Evolutionary conservation across 306 rosid species (phyloP), one percentile per base, ranked within the genome.

Genomic region (Hippophae gyantsensis): DNA sequence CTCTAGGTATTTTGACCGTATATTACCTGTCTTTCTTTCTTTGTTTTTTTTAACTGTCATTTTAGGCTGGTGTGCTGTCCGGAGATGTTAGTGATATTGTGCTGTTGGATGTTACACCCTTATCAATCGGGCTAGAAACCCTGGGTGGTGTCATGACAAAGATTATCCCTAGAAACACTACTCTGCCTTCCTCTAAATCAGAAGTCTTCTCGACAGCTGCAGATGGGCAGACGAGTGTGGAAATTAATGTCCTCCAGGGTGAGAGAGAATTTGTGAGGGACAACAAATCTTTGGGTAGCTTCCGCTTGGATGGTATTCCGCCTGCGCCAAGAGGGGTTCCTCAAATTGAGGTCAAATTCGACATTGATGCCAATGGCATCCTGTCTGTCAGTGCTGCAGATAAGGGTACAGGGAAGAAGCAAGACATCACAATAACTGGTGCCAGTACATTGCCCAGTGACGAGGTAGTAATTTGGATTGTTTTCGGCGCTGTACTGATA

Each of bases 291-390:
- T 88, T 92, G 38, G 96, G 99, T 48, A 92, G 96, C 69, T 92
- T 92, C 86, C 88, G 96, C 3, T 72, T 90, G 69, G 98, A 90
- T 27, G 98, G 98, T 48, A 90, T 90, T 56, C 95, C 96, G 0
- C 96, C 96, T 42, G 99, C 95, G 2, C 99, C 93, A 1, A 92
- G 96, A 3, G 99, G 99, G 50, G 96, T 85, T 61, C 99, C 99
- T 47, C 99, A 92, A 77, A 85, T 92, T 60, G 99, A 92, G 81
- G 99, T 92, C 67, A 92, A 92, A 56, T 92, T 87, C 3, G 99
- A 92, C 71, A 87, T 92, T 8, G 99, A 87, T 58, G 99, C 99
- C 52, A 88, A 88, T 45, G 99, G 95, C 10, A 85, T 88, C 64
- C 95, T 90, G 41, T 90, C 98, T 0, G 98, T 90, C 3, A 13